Evolutionary conservation across 2,329 filamentous ascomycete genomes (phyloP), one percentile per base, ranked within the genome.

Genomic region (Seiridium unicorne): DNA sequence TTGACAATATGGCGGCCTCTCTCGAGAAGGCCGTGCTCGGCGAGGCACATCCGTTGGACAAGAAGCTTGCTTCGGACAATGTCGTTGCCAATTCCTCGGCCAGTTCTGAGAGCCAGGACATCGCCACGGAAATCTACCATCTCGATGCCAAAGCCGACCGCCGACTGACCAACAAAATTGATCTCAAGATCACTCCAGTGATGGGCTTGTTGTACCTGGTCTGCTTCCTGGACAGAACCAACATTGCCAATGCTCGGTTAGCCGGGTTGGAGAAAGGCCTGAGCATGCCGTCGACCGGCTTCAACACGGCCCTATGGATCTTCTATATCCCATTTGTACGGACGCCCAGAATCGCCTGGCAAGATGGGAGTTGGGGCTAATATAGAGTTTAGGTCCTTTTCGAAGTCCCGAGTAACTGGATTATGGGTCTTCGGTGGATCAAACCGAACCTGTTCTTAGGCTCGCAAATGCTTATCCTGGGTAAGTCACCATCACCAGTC

Each of bases 201-300:
- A 57, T 57, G 55, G 55, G 55, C 31, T 26, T 57, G 44, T 6
- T 57, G 18, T 57, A 57, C 32, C 44, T 57, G 40, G 40, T 57
- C n/a, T 57, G 55, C 10, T 57, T 57, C 34, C 13, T 57, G 26
- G 55, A 57, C 31, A 26, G 55, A 10, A 57, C 55, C 26, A 57
- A 57, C 35, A 57, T 57, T n/a, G 55, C 55, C 44, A 57, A 57
- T 18, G 55, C 55, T 44, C 55, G 55, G 32, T 26, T 57, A 34
- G 55, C 55, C 32, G 55, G 55, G 2, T 38, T 57, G 31, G 55
- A 57, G 55, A 48, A 46, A 32, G 55, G 53, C n/a, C 44, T 64
- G n/a, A 38, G 57, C 44, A 64, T 81, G 58, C 73, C 69, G 1
- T 75, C 75, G 9, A 74, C 72, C 5, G 61, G 70, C 51, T 70